A percentile compares a stretch with the other conserved stretches of the same genome.
phyloP scores from a whole-genome alignment of 2,329 filamentous ascomycete genomes.

The Hypoxylon sp. region DNA sequence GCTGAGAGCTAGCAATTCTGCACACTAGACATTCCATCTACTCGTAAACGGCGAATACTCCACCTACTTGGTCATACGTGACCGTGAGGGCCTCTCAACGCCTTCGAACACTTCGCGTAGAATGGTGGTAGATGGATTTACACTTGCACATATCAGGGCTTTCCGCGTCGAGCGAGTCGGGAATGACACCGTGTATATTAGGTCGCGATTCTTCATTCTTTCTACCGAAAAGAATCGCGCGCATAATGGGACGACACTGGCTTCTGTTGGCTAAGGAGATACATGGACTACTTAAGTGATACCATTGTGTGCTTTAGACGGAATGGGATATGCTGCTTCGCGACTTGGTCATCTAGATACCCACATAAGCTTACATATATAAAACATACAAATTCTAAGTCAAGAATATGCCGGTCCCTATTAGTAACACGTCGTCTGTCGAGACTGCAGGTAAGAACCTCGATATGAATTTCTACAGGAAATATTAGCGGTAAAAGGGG shows the following conservation, averaged over 20 bases:
- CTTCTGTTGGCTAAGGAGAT: not conserved
- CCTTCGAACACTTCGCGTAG: not conserved
- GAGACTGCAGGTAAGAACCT: not conserved
- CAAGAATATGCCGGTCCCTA: not conserved
- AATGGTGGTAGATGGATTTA: not conserved
- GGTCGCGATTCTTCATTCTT: no score
- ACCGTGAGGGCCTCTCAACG: not conserved
- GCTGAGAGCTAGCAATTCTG: slow-evolving; percentile 44
- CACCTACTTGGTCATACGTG: not conserved
- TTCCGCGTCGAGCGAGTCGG: not conserved
- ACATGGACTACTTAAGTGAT: slow-evolving; percentile 9
- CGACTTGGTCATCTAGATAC: not conserved
- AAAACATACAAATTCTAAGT: not conserved
- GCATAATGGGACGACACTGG: not conserved
- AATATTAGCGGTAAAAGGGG: not conserved
- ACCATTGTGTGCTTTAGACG: not conserved
- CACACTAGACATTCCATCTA: slow-evolving; percentile 37
- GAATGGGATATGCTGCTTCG: not conserved
- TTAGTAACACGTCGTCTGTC: not conserved
- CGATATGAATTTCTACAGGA: not conserved
- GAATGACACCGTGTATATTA: not conserved
- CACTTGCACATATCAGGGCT: not conserved
- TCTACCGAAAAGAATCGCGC: not conserved
- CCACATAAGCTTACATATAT: not conserved
- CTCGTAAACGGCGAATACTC: not conserved